A percentile compares a stretch with the other conserved stretches of the same genome.
Evolutionary conservation across 169 alveolate genomes (phyloP).

Genomic region (Perkinsus chesapeaki): DNA sequence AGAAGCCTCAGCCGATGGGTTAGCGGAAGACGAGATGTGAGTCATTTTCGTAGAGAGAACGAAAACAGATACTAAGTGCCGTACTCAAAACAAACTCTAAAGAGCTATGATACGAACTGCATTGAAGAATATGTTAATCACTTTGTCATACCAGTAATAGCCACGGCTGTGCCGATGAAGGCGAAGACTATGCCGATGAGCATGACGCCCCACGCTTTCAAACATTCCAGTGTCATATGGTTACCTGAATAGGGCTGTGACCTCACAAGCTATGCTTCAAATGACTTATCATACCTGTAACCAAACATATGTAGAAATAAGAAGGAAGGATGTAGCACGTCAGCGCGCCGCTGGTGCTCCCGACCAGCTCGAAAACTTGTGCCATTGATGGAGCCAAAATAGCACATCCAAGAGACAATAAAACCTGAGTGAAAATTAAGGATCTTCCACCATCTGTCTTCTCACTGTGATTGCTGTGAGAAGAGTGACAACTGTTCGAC

Average conservation of each 20-base stretch:
- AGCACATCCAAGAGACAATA: constrained; percentile 8
- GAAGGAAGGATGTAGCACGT: constrained; percentile 9
- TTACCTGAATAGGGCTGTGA: too few species aligned
- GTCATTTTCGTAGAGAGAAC: too few species aligned
- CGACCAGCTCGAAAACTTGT: constrained; percentile 8
- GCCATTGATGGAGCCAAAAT: constrained; percentile 1
- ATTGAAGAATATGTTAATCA: neutral
- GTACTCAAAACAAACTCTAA: too few species aligned
- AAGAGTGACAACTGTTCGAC: neutral
- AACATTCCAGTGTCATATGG: neutral
- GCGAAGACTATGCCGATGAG: neutral
- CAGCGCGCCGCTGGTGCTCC: constrained; percentile 17
- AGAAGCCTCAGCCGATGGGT: too few species aligned
- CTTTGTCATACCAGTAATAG: neutral
- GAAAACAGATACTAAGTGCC: too few species aligned
- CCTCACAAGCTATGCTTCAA: too few species aligned
- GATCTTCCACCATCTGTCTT: too few species aligned
- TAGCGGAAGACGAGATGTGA: too few species aligned
- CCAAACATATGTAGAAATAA: neutral
- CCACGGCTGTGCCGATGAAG: neutral
- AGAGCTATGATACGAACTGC: too few species aligned
- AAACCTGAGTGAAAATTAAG: neutral
- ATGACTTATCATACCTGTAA: too few species aligned
- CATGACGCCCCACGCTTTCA: neutral
- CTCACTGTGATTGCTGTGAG: neutral